phyloP scores from a whole-genome alignment of 805 yeast species.

The Saitoella complicata region DNA sequence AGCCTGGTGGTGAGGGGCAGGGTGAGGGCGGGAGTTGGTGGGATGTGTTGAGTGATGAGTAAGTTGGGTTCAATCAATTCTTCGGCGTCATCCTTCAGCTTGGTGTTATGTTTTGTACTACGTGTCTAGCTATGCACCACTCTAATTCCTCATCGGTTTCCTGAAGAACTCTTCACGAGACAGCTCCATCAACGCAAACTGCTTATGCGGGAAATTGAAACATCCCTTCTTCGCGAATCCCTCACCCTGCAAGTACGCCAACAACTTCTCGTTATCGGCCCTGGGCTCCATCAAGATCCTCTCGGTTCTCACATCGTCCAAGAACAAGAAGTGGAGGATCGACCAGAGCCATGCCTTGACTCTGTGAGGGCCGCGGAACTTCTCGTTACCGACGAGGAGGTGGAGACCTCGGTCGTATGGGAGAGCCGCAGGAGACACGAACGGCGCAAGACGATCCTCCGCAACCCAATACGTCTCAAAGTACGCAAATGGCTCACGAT shows the following conservation, averaged over 20 bases:
- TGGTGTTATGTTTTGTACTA: too few species aligned
- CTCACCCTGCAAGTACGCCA: conserved; percentile 8
- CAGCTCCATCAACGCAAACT: conserved; percentile 16
- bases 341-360: conserved; percentile 15
- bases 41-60: too few species aligned
- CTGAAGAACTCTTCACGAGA: conserved; percentile 11
- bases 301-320: conserved; percentile 12
- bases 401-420: conserved; percentile 17
- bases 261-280: conserved; percentile 14
- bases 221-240: conserved; percentile 13
- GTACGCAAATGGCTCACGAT: conserved; percentile 12
- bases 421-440: conserved; percentile 5
- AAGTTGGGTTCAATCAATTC: too few species aligned
- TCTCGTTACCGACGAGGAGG: conserved; percentile 15
- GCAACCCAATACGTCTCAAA: conserved; percentile 16
- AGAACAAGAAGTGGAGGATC: conserved; percentile 13
- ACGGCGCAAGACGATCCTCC: conserved; percentile 16
- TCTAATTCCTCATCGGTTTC: not conserved
- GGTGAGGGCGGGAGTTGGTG: too few species aligned
- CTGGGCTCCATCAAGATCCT: conserved; percentile 16
- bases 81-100: too few species aligned
- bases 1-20: too few species aligned
- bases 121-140: too few species aligned
- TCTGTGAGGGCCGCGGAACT: conserved; percentile 16
- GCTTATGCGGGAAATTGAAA: conserved; percentile 17